Percentiles rank a stretch among this genome's conserved stretches.
Conservation (phyloP, 148 eudicot genomes). For the Rhododendron simsii region DNA sequence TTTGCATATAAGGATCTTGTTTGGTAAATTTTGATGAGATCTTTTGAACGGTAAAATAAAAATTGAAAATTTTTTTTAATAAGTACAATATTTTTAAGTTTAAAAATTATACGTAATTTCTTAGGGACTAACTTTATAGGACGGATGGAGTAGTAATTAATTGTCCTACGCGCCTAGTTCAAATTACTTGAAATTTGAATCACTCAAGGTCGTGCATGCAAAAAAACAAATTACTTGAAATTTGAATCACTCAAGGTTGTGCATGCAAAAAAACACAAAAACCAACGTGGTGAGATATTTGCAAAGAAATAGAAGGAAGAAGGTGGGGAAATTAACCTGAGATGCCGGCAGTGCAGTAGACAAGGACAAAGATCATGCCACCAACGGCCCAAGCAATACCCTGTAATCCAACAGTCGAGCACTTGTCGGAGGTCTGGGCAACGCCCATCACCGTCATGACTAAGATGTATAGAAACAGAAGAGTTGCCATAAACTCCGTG, state of each 20-base stretch:
- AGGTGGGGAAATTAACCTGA: slow-evolving; percentile 25
- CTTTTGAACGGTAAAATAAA: too few species aligned
- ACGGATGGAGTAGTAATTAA: too few species aligned
- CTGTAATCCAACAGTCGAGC: slow-evolving; percentile 44
- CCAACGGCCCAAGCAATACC: slow-evolving; percentile 59
- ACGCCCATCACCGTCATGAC: slow-evolving; percentile 47
- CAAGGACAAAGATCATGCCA: slow-evolving; percentile 12
- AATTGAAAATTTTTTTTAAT: too few species aligned
- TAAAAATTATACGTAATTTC: too few species aligned
- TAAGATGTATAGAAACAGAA: slow-evolving; percentile 41
- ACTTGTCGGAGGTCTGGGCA: slow-evolving; percentile 22
- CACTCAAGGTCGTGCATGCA: not conserved
- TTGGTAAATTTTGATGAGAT: too few species aligned
- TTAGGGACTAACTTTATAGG: too few species aligned
- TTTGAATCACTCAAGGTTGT: too few species aligned
- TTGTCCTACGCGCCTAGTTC: too few species aligned
- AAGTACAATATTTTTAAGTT: too few species aligned
- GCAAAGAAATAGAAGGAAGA: not conserved
- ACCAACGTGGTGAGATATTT: not conserved
- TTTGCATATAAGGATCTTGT: too few species aligned
- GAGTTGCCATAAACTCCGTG: slow-evolving; percentile 22
- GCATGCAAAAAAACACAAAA: not conserved
- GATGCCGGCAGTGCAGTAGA: slow-evolving; percentile 58
- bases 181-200: too few species aligned
- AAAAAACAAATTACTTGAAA: not conserved